Base-by-base conservation (phyloP, 495 filamentous ascomycete species). In the Talaromyces stipitatus region DNA sequence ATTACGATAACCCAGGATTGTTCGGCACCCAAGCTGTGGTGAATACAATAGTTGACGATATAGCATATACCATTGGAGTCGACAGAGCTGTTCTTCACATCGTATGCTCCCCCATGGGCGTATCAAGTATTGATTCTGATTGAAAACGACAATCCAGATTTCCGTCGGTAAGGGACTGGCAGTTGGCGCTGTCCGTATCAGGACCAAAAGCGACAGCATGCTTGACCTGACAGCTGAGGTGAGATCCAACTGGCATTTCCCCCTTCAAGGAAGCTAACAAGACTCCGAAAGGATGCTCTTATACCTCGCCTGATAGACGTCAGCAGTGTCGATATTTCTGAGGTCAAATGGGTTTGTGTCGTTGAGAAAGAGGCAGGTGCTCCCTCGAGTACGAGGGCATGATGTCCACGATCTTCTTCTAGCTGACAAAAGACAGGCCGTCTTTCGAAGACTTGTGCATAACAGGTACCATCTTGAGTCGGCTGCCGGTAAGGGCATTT, bases 331-430 rank as follows among this genome's bases (percentile, higher is more conserved):
- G 69, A 85, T 54, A 69, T 90, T 9, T 65, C 71, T 1, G 60
- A 64, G 18, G 66, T 80, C 0, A 67, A 79, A 46, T 96, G 90
- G 91, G 74, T 97, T 24, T 64, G 97, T 0, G 79, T 97, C 0
- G 80, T 98, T 30, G 94, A 98, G 66, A 98, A 98, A 74, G 94
- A 98, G 77, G 91, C 88, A 64, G 43, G n/a, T n/a, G 65, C 2
- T 27, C 10, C 0, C 4, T 48, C 22, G 2, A 11, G 10, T 2
- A 33, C 16, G 18, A n/a, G 10, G 18, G 3, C 14, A 29, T 20
- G 27, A 52, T 33, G 18, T 2, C 11, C 20, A 18, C 4, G 20
- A 18, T 12, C n/a, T n/a, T n/a, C n/a, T n/a, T n/a, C n/a, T n/a
- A n/a, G n/a, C n/a, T 52, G 32, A 29, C 18, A 32, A 5, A n/a